phyloP scores from a whole-genome alignment of 73 alveolate genomes.

The Tetrahymena thermophila region DNA sequence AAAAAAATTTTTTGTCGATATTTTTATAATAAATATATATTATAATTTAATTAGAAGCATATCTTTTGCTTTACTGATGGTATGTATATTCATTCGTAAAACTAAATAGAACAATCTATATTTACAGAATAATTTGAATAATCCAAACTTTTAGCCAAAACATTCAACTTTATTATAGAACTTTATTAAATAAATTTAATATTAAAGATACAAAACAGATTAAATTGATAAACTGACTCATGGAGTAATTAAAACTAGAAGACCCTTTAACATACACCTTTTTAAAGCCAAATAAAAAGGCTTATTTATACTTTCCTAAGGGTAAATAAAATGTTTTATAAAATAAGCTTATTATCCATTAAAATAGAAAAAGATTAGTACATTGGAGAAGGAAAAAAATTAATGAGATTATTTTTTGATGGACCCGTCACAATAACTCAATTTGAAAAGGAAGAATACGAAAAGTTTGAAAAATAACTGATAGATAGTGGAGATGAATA shows the following conservation, averaged over 20 bases:
- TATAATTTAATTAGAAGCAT: too few species aligned
- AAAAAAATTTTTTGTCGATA: too few species aligned
- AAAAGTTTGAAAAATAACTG: background rate
- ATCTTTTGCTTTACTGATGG: background rate
- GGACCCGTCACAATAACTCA: background rate
- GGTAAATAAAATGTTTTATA: background rate
- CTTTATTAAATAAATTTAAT: background rate
- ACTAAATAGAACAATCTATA: background rate
- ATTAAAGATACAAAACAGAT: background rate
- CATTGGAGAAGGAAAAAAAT: background rate
- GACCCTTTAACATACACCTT: background rate
- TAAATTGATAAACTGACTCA: background rate
- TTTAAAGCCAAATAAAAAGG: background rate
- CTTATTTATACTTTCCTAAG: background rate
- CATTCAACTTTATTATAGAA: background rate
- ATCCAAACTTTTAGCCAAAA: background rate
- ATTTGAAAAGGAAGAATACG: background rate
- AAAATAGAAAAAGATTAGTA: background rate
- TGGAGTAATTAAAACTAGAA: background rate
- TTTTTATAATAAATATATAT: too few species aligned
- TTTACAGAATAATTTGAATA: background rate
- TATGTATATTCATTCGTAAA: too few species aligned
- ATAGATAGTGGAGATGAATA: background rate
- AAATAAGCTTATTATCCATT: background rate
- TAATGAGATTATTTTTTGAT: background rate